Evolutionary conservation across 2,329 filamentous ascomycete genomes (phyloP), one percentile per base, ranked within the genome.

Genomic region (Botrytis sinoallii): DNA sequence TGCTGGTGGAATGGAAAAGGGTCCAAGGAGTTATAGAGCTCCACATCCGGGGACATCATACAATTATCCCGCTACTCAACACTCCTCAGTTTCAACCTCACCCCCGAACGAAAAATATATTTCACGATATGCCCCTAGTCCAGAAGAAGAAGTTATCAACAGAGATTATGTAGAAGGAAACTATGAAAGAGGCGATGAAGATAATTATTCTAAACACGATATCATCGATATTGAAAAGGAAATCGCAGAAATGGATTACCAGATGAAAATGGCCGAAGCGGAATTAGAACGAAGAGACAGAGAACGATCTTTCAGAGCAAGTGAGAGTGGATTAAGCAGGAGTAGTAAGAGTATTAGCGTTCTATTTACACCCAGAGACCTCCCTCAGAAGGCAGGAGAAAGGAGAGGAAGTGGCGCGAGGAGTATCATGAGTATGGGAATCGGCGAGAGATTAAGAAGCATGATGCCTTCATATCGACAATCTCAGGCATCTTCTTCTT

Each of bases 341-440:
- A 68, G 70, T 40, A 68, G 63, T 29, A 72, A 72, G 42, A 72
- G 70, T 14, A 68, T 72, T 9, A 68, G 70, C 14, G 70, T 61
- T 25, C 52, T 68, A 6, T 72, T 72, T 12, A 68, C 38, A 2
- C 63, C 63, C 0, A 18, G 70, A 18, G 40, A 52, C 3, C 25
- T 59, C 1, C 48, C 40, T 0, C 29, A 22, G 3, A 68, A 46
- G 6, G 25, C 32, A 0, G n/a, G 14, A 29, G 48, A 32, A 25
- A 44, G 40, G 5, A 9, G 52, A 20, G 44, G 22, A 48, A 29
- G n/a, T 18, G 22, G 35, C 4, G 38, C 12, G n/a, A 40, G 61
- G 46, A 66, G 60, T n/a, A n/a, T 67, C 9, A 38, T 8, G 32
- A 25, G 69, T 16, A 29, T 40, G 57, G 60, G 44, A 2, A 72